These are phyloP conservation scores for Scheffersomyces coipomensis DNA, from an alignment of 805 yeast genomes.

Conservation along the genomic window DNA sequence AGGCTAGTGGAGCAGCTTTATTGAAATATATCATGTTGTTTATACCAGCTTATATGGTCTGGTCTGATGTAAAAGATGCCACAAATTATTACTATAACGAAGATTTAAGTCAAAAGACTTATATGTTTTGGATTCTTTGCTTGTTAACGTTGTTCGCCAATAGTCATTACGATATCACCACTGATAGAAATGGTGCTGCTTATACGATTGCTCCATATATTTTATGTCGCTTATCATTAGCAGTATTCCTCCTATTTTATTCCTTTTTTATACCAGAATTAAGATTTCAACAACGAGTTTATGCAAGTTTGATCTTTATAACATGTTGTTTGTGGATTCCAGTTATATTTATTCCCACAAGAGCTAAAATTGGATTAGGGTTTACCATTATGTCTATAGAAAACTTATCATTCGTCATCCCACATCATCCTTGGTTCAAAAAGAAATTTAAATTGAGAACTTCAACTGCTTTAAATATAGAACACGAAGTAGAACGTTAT, in stretches of 20 bases:
- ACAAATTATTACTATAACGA: constrained; percentile 63
- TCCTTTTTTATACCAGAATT: constrained; percentile 50
- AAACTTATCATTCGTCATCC: constrained; percentile 28
- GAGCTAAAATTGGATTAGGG: constrained; percentile 47
- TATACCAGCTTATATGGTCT: constrained; percentile 59
- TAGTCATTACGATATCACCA: constrained; percentile 39
- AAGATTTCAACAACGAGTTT: constrained; percentile 47
- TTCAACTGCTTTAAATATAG: constrained; percentile 63
- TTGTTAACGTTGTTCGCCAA: constrained; percentile 53
- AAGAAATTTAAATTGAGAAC: constrained; percentile 38
- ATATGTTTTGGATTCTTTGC: constrained; percentile 51
- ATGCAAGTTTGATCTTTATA: constrained; percentile 26
- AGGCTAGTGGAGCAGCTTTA: constrained; percentile 47
- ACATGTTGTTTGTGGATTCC: constrained; percentile 48
- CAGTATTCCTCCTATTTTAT: constrained; percentile 32
- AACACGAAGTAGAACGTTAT: constrained; percentile 63
- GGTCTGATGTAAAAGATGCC: constrained; percentile 64
- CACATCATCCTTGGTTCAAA: constrained; percentile 50
- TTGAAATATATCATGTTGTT: constrained; percentile 50
- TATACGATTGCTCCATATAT: constrained; percentile 48
- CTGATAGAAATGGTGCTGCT: constrained; percentile 37
- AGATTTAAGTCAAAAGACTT: constrained; percentile 53
- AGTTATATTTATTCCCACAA: constrained; percentile 47
- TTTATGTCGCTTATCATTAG: constrained; percentile 42
- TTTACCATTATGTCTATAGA: constrained; percentile 43